Evolutionary conservation across 2,329 filamentous ascomycete species (phyloP), one percentile per base, ranked within the genome.

Genomic region (Aspergillus ochraceus): DNA sequence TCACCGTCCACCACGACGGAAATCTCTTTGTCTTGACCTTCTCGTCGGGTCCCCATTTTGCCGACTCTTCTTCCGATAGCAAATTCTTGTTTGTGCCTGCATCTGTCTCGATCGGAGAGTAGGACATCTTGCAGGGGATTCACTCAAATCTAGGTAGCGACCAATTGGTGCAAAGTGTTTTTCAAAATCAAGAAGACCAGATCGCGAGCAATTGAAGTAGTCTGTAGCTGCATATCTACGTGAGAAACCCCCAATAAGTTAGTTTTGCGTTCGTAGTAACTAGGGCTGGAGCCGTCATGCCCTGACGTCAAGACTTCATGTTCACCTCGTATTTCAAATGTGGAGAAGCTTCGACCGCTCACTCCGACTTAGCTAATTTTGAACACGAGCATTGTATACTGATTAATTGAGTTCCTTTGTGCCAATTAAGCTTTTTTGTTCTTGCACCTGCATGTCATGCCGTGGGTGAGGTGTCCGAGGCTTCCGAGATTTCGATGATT

Each of bases 11-110:
- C 36, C 49, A 57, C 2, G 30, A 5, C 3, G 30, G 32, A 26
- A n/a, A 29, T 26, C 42, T 57, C n/a, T 32, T 20, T 30, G 3
- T 20, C 30, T 45, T 49, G 12, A 29, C 4, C 11, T 57, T 57
- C 32, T 46, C 39, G 20, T 30, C 20, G 17, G 47, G 32, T n/a
- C 26, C 30, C 55, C 55, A 52, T 12, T 24, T 24, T 2, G 47
- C 32, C 3, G 53, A 55, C 36, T 57, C 55, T 46, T 57, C 55
- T 6, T 57, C 55, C 4, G 55, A 46, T 4, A 57, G 55, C 14
- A 57, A 22, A 6, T 30, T 30, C 12, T 49, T 36, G 11, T 45
- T 51, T 6, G 36, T 32, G 20, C 52, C 49, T 19, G 20, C 32
- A 11, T 52, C 55, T 29, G 26, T 29, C 26, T 29, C 6, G 6